Base-by-base conservation (phyloP, 1,139 yeast genomes). In the Wickerhamomyces sp. region DNA sequence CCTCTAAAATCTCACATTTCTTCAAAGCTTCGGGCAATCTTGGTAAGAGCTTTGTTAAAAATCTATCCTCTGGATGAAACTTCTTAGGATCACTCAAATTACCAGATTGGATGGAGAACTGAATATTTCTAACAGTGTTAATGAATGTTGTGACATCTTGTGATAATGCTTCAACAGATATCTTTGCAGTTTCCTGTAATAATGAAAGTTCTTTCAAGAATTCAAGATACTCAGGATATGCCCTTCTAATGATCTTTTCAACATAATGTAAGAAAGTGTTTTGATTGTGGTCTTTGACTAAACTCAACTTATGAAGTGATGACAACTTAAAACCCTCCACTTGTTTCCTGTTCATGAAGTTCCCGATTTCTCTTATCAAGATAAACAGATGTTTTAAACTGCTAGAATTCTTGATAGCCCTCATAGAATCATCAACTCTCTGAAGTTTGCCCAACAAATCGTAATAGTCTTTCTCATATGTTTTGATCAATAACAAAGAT, bases 311-410 rank as follows among this genome's bases (percentile, higher is more conserved):
- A 55, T 84, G 94, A 47, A 93, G 71, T 2, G 96, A 86, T 33
- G 88, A 86, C 38, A 93, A 69, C 57, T 80, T 83, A 68, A 93
- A 90, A 1, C 98, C 99, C 45, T 75, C 67, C 0, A 95, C 97
- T 55, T 83, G 84, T 58, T 86, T 90, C 59, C 88, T 95, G 63
- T 93, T 93, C 98, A 93, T 93, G 60, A 82, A 90, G 60, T 93
- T 93, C 26, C 98, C 99, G 49, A 93, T 83, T 18, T 85, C 84
- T 53, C 90, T 75, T 44, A 93, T 87, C 37, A 93, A 77, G 41
- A 84, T 84, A 47, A 93, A 70, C 10, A 91, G 76, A 48, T 78
- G 76, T 52, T 79, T 76, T 56, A 93, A 74, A 40, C 79, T 76
- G n/a, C 72, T 72, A 0, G 95, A 87, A 9, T 74, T 68, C 44